Base-by-base conservation (phyloP, 2,329 filamentous ascomycete species). In the Colletotrichum shisoi region DNA sequence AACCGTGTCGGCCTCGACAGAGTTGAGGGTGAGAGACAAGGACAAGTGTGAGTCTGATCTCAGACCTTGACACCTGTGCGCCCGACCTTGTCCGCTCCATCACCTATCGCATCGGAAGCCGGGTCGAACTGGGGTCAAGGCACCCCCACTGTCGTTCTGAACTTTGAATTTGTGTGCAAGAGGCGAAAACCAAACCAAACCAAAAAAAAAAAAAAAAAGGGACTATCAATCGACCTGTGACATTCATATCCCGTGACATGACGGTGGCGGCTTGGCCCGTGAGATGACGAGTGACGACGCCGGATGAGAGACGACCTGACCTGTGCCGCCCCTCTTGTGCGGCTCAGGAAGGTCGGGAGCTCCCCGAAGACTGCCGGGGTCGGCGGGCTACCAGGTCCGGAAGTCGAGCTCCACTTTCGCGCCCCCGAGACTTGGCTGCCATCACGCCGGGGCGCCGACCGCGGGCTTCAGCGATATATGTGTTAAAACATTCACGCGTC, bases 291-390 rank as follows among this genome's bases (percentile, higher is more conserved):
- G 61, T 59, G 54, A 49, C 54, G 21, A 67, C 49, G 44, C 61
- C 54, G 64, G 56, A 63, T 54, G 59, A 67, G 61, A 67, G 54
- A 67, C 48, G 64, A 54, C 54, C 59, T 56, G 64, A 54, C 54
- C 59, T 56, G 54, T 59, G 46, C 31, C 31, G 31, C 53, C 27
- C 9, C 34, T 40, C 4, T 42, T 19, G 31, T 34, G 8, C 19
- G 45, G 3, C 11, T 45, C n/a, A 42, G 57, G 34, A 21, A 51
- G 34, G 34, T 21, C 57, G 57, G 11, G 57, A 51, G 34, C 45
- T 59, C 17, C 42, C 56, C 44, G 42, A 58, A 3, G 42, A 21
- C 27, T 15, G 31, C 31, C 31, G 31, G 31, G 24, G 11, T n/a
- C 42, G 34, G 19, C 44, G 42, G 27, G 42, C 15, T 31, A 27